A percentile compares a stretch with the other conserved stretches of the same genome.
Evolutionary conservation across 768 basidiomycete genomes (phyloP).

Genomic region (Lactarius psammicola): DNA sequence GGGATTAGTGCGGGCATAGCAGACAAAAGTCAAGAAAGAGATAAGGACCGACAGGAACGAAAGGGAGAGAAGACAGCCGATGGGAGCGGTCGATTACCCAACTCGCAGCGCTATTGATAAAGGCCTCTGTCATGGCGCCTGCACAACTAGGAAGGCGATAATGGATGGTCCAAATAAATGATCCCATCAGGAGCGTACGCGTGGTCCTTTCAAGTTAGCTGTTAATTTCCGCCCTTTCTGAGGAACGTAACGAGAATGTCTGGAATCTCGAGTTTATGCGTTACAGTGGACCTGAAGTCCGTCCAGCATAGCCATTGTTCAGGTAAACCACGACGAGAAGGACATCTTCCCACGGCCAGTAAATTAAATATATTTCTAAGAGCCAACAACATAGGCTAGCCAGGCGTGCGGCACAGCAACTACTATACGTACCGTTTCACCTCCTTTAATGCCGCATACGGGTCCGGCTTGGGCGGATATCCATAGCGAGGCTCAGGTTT

Average conservation of each 20-base stretch:
- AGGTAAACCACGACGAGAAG: background rate
- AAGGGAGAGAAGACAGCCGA: background rate
- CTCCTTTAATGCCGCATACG: slow-evolving; percentile 52
- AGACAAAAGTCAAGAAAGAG: background rate
- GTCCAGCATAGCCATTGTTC: background rate
- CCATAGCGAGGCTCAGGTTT: slow-evolving; percentile 58
- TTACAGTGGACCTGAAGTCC: background rate
- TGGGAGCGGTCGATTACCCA: background rate
- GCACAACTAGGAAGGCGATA: background rate
- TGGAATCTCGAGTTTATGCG: background rate
- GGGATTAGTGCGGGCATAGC: background rate
- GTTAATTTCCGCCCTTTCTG: background rate
- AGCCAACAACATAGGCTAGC: background rate
- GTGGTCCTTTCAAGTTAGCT: background rate
- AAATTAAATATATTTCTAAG: slow-evolving; percentile 1
- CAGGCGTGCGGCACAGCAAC: background rate
- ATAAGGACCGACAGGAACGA: background rate
- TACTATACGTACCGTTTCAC: slow-evolving; percentile 18
- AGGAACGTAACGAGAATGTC: background rate
- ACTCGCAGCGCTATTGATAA: background rate
- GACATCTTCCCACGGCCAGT: background rate
- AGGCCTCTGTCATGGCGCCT: background rate
- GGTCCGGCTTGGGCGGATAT: slow-evolving; percentile 50
- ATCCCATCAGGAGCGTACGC: background rate
- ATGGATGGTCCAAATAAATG: background rate